Conservation (phyloP, 345 rosid genomes). For the Zanthoxylum bungeanum region DNA sequence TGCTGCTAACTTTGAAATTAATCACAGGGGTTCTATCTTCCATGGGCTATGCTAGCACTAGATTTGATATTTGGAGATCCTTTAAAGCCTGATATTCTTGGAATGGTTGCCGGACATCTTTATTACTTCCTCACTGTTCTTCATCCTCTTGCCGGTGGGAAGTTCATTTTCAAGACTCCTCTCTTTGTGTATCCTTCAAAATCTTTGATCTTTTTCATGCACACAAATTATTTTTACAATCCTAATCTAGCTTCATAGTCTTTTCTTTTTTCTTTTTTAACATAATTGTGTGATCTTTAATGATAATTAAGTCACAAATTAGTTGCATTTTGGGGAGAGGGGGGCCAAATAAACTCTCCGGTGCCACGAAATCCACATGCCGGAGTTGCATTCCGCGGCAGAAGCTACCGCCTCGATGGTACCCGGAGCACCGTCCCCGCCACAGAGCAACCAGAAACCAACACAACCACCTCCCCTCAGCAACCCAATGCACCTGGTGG, state of each 20-base stretch:
- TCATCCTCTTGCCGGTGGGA: slow-evolving; percentile 65
- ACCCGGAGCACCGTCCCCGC: background rate
- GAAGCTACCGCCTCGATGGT: slow-evolving; percentile 39
- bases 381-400: slow-evolving; percentile 47
- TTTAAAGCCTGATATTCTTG: slow-evolving; percentile 55
- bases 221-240: no score
- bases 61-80: slow-evolving; percentile 50
- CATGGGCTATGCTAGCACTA: slow-evolving; percentile 65
- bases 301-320: slow-evolving; percentile 35
- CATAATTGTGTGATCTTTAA: slow-evolving; percentile 15
- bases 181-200: slow-evolving; percentile 65
- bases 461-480: background rate
- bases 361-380: slow-evolving; percentile 38
- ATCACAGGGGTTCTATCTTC: slow-evolving; percentile 60
- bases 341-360: slow-evolving; percentile 45
- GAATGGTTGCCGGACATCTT: slow-evolving; percentile 63
- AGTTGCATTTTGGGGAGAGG: slow-evolving; percentile 53
- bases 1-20: background rate
- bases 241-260: background rate
- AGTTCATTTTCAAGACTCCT: slow-evolving; percentile 49
- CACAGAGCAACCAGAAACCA: background rate
- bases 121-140: slow-evolving; percentile 62
- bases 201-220: background rate
- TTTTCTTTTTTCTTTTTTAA: background rate
- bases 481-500: slow-evolving; percentile 25